A percentile compares a stretch with the other conserved stretches of the same genome.
Evolutionary conservation across 1,139 yeast species (phyloP).

Genomic region (Suhomyces bribrorum): DNA sequence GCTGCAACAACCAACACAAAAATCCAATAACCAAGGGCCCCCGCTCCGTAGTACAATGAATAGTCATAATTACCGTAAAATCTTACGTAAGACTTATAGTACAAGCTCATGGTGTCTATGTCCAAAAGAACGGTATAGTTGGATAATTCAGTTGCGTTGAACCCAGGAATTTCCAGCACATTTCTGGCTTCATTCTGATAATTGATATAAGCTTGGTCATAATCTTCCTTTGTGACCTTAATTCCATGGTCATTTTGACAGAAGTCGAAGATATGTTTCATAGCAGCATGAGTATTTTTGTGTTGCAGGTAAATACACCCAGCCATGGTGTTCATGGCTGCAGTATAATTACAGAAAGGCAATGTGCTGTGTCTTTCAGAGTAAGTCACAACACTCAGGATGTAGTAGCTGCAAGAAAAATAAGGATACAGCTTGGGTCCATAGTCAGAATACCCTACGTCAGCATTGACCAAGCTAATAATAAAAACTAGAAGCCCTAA

Average conservation of each 20-base stretch:
- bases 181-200: conserved; percentile 22
- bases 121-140: conserved; percentile 27
- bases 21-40: conserved; percentile 51
- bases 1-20: conserved; percentile 43
- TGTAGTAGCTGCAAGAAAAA: conserved; percentile 23
- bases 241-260: conserved; percentile 16
- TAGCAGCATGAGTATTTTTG: conserved; percentile 1
- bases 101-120: conserved; percentile 14
- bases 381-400: conserved; percentile 22
- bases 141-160: conserved; percentile 22
- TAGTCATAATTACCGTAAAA: conserved; percentile 36
- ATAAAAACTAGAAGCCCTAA: conserved; percentile 3
- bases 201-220: conserved; percentile 19
- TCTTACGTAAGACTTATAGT: conserved; percentile 24
- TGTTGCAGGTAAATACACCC: conserved; percentile 15
- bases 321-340: conserved; percentile 17
- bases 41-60: conserved; percentile 51
- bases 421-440: conserved; percentile 7
- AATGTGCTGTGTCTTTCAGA: conserved; percentile 20
- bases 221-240: conserved; percentile 19
- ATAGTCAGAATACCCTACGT: conserved; percentile 5
- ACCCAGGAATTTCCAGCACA: conserved; percentile 22
- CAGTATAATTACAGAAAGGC: conserved; percentile 16
- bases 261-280: conserved; percentile 1
- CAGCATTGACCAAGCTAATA: background rate